Base-by-base conservation (phyloP, 495 filamentous ascomycete species). In the Penicillium paradoxum region DNA sequence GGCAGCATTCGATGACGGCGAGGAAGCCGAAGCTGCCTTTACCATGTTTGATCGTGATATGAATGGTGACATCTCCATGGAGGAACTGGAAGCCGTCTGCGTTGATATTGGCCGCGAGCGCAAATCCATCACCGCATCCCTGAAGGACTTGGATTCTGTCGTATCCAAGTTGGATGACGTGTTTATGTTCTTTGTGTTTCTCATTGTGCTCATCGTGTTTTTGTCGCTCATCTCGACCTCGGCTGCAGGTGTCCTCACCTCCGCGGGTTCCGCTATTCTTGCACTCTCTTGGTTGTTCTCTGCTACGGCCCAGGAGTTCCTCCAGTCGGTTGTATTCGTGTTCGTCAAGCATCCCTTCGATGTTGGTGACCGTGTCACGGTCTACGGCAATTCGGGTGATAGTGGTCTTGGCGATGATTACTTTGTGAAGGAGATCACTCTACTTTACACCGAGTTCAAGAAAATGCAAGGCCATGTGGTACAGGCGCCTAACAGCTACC, bases 271-370 rank as follows among this genome's bases (percentile, higher is more conserved):
- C 6, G 79, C 84, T 13, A 79, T 96, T 19, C 78, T 97, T 5
- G 93, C 90, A 8, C 77, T 97, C 8, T 91, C 89, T 1, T 97
- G 93, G 92, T 73, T 97, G 22, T 88, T 97, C 62, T 86, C 89
- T 32, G 86, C 87, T 2, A 97, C 93, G 0, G 92, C 92, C 0
- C 91, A 96, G 63, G 93, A 97, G 59, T 96, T 97, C 56, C 78
- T 97, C 1, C 82, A 95, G 62, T 95, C 89, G 2, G 79, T 92
- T 57, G 86, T 96, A 56, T 97, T 97, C 61, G 91, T 97, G 53
- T 96, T 97, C 59, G 88, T 97, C 63, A 97, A 97, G 74, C 92
- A 97, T 66, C 92, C 92, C 4, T 97, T 97, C 59, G 93, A 97
- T 66, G 93, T 97, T 13, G 92, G 92, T 55, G 92, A 97, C 68